A percentile compares a stretch with the other conserved stretches of the same genome.
These are phyloP conservation scores for Thelonectria discophora DNA, from an alignment of 2,329 filamentous ascomycete genomes.

Conservation along the genomic window DNA sequence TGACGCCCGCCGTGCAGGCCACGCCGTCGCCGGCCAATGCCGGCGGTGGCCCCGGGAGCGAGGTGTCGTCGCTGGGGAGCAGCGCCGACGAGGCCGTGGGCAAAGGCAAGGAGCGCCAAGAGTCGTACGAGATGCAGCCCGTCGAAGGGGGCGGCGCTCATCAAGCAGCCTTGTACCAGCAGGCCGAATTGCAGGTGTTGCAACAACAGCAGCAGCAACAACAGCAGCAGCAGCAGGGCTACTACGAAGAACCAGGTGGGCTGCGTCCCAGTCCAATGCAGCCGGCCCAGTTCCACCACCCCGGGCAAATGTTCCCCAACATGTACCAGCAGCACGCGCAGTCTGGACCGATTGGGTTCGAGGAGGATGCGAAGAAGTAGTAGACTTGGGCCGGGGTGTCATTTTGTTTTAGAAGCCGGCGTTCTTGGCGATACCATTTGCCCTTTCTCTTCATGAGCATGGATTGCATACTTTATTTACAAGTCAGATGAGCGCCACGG, in stretches of 20 bases:
- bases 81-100: constrained; percentile 11
- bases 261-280: background rate
- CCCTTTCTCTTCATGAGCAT: background rate
- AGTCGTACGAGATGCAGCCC: constrained; percentile 60
- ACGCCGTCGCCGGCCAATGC: constrained; percentile 24
- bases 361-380: constrained; percentile 2
- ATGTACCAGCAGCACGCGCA: constrained; percentile 1
- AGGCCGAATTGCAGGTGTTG: background rate
- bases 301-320: constrained; percentile 1
- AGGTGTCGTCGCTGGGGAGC: constrained; percentile 25
- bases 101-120: constrained; percentile 39
- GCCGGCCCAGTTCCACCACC: background rate
- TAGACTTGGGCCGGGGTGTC: background rate
- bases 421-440: background rate
- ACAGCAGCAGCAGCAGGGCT: background rate
- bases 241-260: background rate
- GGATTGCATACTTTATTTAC: no score
- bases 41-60: constrained; percentile 19
- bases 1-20: background rate
- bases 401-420: background rate
- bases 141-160: constrained; percentile 50
- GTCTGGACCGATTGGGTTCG: background rate
- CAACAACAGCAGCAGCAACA: no score
- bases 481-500: no score
- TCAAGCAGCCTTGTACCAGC: constrained; percentile 31